Conservation (phyloP, 106 monocot genomes). For the Acanthochlamys bracteata region DNA sequence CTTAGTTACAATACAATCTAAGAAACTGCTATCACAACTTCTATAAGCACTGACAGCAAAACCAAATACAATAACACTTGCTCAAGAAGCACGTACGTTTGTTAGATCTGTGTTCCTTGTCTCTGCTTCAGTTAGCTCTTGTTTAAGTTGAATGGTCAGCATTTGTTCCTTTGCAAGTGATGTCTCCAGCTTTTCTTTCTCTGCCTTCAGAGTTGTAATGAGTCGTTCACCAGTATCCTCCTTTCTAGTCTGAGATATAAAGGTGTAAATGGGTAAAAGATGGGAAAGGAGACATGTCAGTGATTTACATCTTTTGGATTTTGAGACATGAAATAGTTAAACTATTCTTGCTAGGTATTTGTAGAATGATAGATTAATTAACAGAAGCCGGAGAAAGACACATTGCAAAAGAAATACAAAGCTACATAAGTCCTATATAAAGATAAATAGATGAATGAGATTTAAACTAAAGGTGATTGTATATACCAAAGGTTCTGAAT, state of each 20-base stretch:
- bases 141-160: slow-evolving; percentile 51
- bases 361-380: no score
- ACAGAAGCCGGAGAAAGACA: no score
- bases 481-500: slow-evolving; percentile 29
- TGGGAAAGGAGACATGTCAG: background rate
- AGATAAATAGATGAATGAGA: background rate
- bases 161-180: slow-evolving; percentile 53
- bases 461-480: background rate
- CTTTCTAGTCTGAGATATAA: slow-evolving; percentile 24
- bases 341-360: no score
- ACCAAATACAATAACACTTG: background rate
- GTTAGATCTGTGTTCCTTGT: slow-evolving; percentile 54
- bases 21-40: background rate
- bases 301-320: background rate
- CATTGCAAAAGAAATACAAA: no score
- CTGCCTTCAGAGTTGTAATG: slow-evolving; percentile 36
- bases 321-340: no score
- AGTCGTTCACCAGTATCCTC: slow-evolving; percentile 31
- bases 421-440: no score
- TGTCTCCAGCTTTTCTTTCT: slow-evolving; percentile 73
- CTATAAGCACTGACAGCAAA: background rate
- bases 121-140: slow-evolving; percentile 65
- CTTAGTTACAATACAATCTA: background rate
- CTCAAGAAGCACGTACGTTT: slow-evolving; percentile 27
- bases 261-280: background rate